These are phyloP conservation scores for Escovopsis weberi DNA, from an alignment of 2,329 filamentous ascomycete species.

Conservation along the genomic window DNA sequence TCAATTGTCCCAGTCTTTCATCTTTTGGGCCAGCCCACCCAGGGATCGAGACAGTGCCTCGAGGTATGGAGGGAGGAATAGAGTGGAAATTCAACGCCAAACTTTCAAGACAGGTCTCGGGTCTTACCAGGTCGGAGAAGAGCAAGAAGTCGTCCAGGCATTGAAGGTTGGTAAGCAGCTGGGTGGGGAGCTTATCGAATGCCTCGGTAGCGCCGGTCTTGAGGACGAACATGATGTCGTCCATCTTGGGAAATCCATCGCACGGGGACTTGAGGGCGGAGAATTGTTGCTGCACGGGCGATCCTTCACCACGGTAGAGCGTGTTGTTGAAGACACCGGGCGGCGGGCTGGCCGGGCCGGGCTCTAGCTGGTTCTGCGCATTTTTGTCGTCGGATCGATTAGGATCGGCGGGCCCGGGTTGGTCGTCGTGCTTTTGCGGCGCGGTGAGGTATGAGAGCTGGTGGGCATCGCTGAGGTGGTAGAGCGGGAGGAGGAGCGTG, in stretches of 20 bases:
- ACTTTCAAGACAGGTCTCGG: too few relatives aligned
- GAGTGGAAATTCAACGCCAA: too few relatives aligned
- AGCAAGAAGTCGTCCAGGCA: conserved; percentile 41
- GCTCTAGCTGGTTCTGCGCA: not conserved
- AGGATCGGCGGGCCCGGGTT: not conserved
- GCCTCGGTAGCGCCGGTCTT: conserved; percentile 45
- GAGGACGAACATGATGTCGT: conserved; percentile 36
- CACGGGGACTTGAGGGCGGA: conserved; percentile 26
- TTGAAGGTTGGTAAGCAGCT: conserved; percentile 38
- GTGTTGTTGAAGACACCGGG: conserved; percentile 23
- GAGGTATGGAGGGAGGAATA: too few relatives aligned
- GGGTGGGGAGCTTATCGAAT: conserved; percentile 38
- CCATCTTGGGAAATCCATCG: conserved; percentile 25
- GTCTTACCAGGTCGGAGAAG: conserved; percentile 37
- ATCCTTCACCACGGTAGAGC: conserved; percentile 22
- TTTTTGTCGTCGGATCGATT: too few relatives aligned
- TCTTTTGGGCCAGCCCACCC: too few relatives aligned
- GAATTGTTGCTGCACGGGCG: conserved; percentile 18
- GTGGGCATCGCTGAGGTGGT: conserved; percentile 14
- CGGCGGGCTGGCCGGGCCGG: too few relatives aligned
- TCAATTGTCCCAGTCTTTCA: too few relatives aligned
- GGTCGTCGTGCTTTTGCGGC: conserved; percentile 16
- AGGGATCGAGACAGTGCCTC: too few relatives aligned
- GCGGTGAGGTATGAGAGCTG: conserved; percentile 14
- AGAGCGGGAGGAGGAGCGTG: conserved; percentile 17